phyloP scores from a whole-genome alignment of 2,329 filamentous ascomycete genomes.

The Seiridium unicorne region DNA sequence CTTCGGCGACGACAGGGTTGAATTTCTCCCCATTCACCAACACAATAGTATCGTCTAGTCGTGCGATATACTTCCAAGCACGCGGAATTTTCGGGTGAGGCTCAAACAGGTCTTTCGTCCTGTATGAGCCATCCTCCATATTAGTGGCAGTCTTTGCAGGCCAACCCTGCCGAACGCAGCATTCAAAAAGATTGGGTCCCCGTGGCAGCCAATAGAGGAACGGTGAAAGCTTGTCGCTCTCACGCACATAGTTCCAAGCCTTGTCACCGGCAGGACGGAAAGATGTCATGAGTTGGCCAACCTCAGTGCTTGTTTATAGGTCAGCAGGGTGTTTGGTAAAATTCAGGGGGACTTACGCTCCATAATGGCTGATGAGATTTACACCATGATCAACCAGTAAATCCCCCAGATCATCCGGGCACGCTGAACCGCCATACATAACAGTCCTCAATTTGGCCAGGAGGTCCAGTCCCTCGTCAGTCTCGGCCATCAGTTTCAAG shows the following conservation, averaged over 20 bases:
- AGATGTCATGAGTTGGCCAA: conserved; percentile 61
- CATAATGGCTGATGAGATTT: conserved; percentile 55
- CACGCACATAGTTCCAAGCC: conserved; percentile 60
- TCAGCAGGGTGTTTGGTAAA: not conserved
- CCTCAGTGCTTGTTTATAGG: conserved; percentile 46
- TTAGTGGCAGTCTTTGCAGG: conserved; percentile 33
- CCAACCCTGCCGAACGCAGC: conserved; percentile 34
- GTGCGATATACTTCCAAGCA: conserved; percentile 34
- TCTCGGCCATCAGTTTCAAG: conserved; percentile 61
- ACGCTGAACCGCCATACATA: conserved; percentile 56
- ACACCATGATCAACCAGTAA: conserved; percentile 50
- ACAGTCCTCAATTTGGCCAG: conserved; percentile 49
- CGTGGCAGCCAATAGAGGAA: conserved; percentile 28
- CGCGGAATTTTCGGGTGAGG: conserved; percentile 31
- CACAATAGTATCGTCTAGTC: conserved; percentile 33
- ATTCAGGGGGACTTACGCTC: conserved; percentile 39
- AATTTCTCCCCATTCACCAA: conserved; percentile 34
- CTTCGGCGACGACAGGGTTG: conserved; percentile 36
- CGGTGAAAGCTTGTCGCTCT: conserved; percentile 37
- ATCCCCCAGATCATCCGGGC: conserved; percentile 59
- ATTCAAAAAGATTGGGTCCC: conserved; percentile 35
- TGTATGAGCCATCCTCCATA: conserved; percentile 31
- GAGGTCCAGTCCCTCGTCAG: conserved; percentile 47
- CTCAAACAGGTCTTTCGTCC: conserved; percentile 34
- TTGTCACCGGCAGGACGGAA: conserved; percentile 50